Evolutionary conservation across 441 rosid genomes (phyloP), one percentile per base, ranked within the genome.

Genomic region (Pelargonium citronellum): DNA sequence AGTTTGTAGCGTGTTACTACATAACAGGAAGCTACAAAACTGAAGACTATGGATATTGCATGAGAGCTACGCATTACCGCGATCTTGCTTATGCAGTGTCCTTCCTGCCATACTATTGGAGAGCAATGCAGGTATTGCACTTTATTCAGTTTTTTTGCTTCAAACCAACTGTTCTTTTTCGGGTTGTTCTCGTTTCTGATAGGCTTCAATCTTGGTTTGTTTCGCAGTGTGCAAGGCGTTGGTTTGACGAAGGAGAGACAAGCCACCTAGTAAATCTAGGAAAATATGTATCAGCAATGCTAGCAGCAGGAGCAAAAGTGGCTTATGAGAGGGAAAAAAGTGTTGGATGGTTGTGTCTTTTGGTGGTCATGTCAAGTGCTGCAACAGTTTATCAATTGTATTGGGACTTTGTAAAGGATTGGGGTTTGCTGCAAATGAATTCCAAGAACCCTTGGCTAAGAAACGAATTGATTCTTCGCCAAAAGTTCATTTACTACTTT

Each of bases 331-430:
- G 84, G 70, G 97, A 95, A 67, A 82, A 71, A 17, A 86, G 79
- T 76, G 72, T 70, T 8, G 96, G 91, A 62, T 88, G 96, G 92
- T 82, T 91, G 44, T 89, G 91, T 61, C 88, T 87, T 67, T 79
- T 95, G 46, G 98, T 95, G 77, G 78, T 85, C 64, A 78, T 90
- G 79, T 95, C 97, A 66, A 95, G 97, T 80, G 73, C 81, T 34
- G 98, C 99, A 67, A 92, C 99, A 69, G 67, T 95, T 41, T 95
- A 90, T 83, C 99, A 95, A 78, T 85, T 95, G 84, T 95, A 95
- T 78, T 95, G 99, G 99, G 99, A 95, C 82, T 95, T 89, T 83
- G 98, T 90, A 27, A 89, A 76, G 83, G 99, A 95, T 67, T 95
- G 99, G 99, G 99, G 99, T 77, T 85, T 95, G 88, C 97, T 95